phyloP scores from a whole-genome alignment of 345 rosid species.

The Geranium rotundifolium region DNA sequence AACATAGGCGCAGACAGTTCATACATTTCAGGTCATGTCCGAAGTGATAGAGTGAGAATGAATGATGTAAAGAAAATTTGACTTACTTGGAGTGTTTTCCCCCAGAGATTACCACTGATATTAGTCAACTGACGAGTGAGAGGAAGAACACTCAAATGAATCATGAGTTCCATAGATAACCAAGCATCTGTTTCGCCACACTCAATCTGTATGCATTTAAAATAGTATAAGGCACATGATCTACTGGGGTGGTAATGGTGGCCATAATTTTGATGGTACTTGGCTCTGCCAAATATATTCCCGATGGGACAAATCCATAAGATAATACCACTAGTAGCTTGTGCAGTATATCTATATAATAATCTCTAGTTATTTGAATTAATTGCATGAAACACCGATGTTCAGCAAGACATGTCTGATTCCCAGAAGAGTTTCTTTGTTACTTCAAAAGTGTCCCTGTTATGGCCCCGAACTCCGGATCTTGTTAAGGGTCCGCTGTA shows the following conservation, averaged over 20 bases:
- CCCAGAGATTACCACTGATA: constrained; percentile 98
- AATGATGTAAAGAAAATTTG: not conserved
- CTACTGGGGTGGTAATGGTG: not conserved
- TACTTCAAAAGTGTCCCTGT: too few relatives aligned
- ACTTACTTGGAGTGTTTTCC: constrained; percentile 91
- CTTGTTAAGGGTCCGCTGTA: too few relatives aligned
- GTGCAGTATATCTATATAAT: not conserved
- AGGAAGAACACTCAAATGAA: constrained; percentile 90
- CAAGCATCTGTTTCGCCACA: constrained; percentile 97
- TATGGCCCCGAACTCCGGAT: too few relatives aligned
- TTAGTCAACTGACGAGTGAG: constrained; percentile 96
- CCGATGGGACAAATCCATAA: not conserved
- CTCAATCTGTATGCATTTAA: constrained; percentile 56
- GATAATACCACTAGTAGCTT: not conserved
- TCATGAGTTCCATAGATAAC: constrained; percentile 98
- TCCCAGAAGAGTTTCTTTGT: too few relatives aligned
- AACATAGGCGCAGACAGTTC: not conserved
- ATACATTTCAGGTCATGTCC: not conserved
- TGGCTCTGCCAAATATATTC: not conserved
- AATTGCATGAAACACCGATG: too few relatives aligned
- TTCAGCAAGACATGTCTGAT: too few relatives aligned
- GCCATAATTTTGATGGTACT: not conserved
- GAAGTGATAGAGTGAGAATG: not conserved
- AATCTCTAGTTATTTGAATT: too few relatives aligned
- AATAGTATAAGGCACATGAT: constrained; percentile 14